Base-by-base conservation (phyloP, 2,329 filamentous ascomycete genomes). In the Apiospora pterosperma region DNA sequence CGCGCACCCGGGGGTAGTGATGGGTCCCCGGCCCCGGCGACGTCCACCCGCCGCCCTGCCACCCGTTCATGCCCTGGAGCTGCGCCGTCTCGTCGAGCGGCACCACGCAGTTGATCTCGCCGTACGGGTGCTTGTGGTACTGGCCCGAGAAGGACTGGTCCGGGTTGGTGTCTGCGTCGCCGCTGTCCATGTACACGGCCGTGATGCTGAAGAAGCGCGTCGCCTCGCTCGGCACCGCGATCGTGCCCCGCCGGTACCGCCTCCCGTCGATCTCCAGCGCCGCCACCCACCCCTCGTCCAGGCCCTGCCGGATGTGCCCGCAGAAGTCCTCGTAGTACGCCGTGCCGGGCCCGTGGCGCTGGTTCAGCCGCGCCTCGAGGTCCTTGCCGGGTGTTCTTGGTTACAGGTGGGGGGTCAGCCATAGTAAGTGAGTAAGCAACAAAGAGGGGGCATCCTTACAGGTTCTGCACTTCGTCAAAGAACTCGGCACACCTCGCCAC, bases 41-140 rank as follows among this genome's bases (percentile, higher is more conserved):
- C 25, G 85, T 87, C 84, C 85, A 88, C 0, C 85, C 85, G 0
- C 81, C 80, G 0, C 82, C 83, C 69, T 83, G 81, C 85, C 84
- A 87, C 1, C 83, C 83, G 62, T 80, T 78, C 83, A 87, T 82
- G 6, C 84, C 84, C 73, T 79, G 84, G 61, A 87, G 69, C 74
- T 87, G 80, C 2, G 84, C 82, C 4, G 68, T 74, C 5, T 77
- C 66, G 65, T 85, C 83, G 14, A 87, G 75, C 69, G 81, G 81
- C 7, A 85, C 74, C 0, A 85, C 82, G 67, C 83, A 85, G 68
- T 85, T 85, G 69, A 85, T 84, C 75, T 85, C 83, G 6, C 82
- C 83, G 62, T 85, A 85, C 1, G 82, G 83, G 69, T 85, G 83
- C 5, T 75, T 73, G 67, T 85, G 82, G 69, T 87, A 85, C 71